phyloP scores from a whole-genome alignment of 495 filamentous ascomycete genomes.

The Astrothelium subdiscretum region DNA sequence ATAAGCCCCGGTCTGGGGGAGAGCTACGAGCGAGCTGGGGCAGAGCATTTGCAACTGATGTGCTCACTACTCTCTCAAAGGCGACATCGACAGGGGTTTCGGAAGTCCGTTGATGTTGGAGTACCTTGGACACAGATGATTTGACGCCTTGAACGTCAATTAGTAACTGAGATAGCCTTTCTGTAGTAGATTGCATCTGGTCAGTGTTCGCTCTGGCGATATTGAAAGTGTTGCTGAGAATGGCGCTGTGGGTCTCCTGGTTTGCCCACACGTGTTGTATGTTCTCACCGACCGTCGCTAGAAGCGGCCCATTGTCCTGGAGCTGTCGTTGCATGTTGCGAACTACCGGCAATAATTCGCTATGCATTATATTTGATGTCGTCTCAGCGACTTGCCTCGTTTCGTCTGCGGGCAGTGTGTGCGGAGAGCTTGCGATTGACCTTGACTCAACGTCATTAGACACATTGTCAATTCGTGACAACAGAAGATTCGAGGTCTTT shows the following conservation, averaged over 20 bases:
- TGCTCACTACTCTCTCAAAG: background rate
- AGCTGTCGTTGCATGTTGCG: background rate
- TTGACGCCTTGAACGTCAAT: background rate
- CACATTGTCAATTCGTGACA: background rate
- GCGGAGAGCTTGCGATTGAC: background rate
- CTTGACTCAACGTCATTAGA: background rate
- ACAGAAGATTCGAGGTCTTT: background rate
- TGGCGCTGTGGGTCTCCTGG: background rate
- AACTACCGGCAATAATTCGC: background rate
- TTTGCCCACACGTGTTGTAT: background rate
- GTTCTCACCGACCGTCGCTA: background rate
- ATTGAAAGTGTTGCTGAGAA: background rate
- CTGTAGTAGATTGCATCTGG: background rate
- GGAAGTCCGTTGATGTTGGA: background rate
- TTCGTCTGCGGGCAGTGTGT: background rate
- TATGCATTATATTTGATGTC: background rate
- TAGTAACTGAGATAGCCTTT: background rate
- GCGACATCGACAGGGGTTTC: background rate
- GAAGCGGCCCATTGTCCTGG: background rate
- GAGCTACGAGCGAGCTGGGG: background rate
- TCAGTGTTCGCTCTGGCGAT: background rate
- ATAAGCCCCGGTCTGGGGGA: background rate
- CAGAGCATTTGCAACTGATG: background rate
- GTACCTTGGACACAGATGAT: background rate
- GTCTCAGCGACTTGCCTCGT: background rate